phyloP scores from a whole-genome alignment of 1,284 basidiomycete genomes.

The Rhizopogon hawkerae region DNA sequence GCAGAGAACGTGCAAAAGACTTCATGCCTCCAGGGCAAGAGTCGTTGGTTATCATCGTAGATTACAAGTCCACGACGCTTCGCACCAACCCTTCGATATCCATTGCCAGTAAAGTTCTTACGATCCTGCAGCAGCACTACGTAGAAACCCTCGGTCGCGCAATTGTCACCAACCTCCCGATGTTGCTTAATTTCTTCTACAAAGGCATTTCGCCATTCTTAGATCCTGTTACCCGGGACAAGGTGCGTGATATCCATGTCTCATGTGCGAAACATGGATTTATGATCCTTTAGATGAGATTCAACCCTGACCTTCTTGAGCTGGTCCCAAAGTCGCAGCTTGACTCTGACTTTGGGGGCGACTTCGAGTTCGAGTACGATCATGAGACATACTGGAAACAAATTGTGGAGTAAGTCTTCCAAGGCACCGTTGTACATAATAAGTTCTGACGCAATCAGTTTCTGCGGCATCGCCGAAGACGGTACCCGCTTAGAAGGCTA shows the following conservation, averaged over 20 bases:
- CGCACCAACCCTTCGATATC: conserved; percentile 76
- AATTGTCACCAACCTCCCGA: conserved; percentile 76
- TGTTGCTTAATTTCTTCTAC: conserved; percentile 78
- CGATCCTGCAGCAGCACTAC: conserved; percentile 87
- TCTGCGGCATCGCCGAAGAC: conserved; percentile 53
- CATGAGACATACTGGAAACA: conserved; percentile 73
- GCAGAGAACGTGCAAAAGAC: conserved; percentile 78
- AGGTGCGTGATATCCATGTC: conserved; percentile 39
- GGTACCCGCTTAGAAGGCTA: conserved; percentile 40
- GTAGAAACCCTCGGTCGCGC: conserved; percentile 84
- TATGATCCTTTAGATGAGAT: conserved; percentile 55
- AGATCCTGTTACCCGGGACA: conserved; percentile 85
- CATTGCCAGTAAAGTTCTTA: conserved; percentile 66
- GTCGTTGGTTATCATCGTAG: conserved; percentile 72
- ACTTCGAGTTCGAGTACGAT: conserved; percentile 72
- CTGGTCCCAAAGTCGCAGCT: conserved; percentile 72
- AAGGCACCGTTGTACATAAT: conserved; percentile 1
- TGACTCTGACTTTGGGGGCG: conserved; percentile 76
- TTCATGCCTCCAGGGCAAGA: conserved; percentile 78
- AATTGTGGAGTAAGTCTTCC: conserved; percentile 49
- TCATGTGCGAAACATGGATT: neutral
- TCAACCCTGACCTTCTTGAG: conserved; percentile 76
- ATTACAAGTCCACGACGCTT: conserved; percentile 75
- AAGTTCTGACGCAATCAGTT: conserved; percentile 26
- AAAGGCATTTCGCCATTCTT: conserved; percentile 82